A percentile compares a stretch with the other conserved stretches of the same genome.
Conservation (phyloP, 2,329 filamentous ascomycete genomes). For the Fusarium redolens region DNA sequence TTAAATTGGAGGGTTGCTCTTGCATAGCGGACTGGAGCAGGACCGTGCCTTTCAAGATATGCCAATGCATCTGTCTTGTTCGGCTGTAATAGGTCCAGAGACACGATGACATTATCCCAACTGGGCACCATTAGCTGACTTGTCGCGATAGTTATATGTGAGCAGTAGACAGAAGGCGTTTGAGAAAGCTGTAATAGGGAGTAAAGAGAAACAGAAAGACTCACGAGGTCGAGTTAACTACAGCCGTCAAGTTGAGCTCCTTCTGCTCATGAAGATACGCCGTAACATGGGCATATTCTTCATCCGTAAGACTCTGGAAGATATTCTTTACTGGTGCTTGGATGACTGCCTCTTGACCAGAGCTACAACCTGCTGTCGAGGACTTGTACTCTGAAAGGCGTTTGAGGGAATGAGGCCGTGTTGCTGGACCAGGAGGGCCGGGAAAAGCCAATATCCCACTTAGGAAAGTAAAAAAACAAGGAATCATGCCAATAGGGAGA, state of each 20-base stretch:
- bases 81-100: constrained; percentile 54
- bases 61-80: constrained; percentile 62
- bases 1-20: constrained; percentile 50
- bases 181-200: not conserved
- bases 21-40: constrained; percentile 56
- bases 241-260: constrained; percentile 27
- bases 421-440: constrained; percentile 4
- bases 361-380: not conserved
- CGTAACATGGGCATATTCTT: constrained; percentile 30
- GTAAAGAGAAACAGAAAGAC: not conserved
- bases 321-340: constrained; percentile 17
- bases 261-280: constrained; percentile 22
- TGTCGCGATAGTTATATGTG: not conserved
- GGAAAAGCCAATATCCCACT: not conserved
- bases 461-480: not conserved
- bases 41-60: constrained; percentile 55
- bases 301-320: constrained; percentile 26
- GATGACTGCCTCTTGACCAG: not conserved
- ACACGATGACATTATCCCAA: constrained; percentile 35
- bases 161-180: not conserved
- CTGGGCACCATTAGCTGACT: not conserved
- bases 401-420: constrained; percentile 16
- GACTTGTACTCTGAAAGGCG: not conserved
- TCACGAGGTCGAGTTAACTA: constrained; percentile 32
- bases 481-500: not conserved